Conservation (phyloP, 2,329 filamentous ascomycete species). For the Talaromyces atroroseus region DNA sequence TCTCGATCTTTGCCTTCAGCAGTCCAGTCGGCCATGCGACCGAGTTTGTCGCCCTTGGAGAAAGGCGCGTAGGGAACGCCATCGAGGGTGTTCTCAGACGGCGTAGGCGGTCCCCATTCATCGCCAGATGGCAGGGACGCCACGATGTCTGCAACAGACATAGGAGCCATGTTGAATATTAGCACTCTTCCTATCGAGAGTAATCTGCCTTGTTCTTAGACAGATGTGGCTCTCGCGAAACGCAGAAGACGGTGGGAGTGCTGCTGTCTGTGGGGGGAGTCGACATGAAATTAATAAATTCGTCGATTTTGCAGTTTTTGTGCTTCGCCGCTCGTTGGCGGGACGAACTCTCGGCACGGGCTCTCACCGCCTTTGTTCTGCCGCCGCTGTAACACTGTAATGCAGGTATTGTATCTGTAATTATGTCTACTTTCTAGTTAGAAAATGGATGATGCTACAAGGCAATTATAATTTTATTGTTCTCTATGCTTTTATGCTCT, state of each 20-base stretch:
- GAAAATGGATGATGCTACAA: too few species aligned
- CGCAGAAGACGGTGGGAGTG: not conserved
- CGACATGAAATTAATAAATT: not conserved
- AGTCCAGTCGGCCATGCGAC: slow-evolving; percentile 99
- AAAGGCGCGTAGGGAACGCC: slow-evolving; percentile 97
- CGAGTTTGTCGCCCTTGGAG: slow-evolving; percentile 97
- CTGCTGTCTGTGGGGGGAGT: not conserved
- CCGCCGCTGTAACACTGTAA: not conserved
- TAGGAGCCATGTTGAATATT: slow-evolving; percentile 42
- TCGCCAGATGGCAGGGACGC: slow-evolving; percentile 67
- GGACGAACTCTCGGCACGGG: slow-evolving; percentile 7
- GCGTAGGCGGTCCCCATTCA: slow-evolving; percentile 80
- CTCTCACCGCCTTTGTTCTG: slow-evolving; percentile 10
- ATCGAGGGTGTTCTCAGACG: slow-evolving; percentile 80
- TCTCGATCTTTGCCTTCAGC: slow-evolving; percentile 65
- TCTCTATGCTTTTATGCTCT: too few species aligned
- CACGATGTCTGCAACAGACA: slow-evolving; percentile 61
- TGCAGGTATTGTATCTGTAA: too few species aligned
- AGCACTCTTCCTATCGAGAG: not conserved
- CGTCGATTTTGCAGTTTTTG: slow-evolving; percentile 14
- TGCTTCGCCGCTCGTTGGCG: slow-evolving; percentile 11
- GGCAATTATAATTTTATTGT: too few species aligned
- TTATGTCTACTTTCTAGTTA: too few species aligned
- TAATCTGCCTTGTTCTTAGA: not conserved
- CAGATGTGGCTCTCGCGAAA: not conserved